Conservation (phyloP, 352 stramenopile species). For the Globisporangium apiculatum region DNA sequence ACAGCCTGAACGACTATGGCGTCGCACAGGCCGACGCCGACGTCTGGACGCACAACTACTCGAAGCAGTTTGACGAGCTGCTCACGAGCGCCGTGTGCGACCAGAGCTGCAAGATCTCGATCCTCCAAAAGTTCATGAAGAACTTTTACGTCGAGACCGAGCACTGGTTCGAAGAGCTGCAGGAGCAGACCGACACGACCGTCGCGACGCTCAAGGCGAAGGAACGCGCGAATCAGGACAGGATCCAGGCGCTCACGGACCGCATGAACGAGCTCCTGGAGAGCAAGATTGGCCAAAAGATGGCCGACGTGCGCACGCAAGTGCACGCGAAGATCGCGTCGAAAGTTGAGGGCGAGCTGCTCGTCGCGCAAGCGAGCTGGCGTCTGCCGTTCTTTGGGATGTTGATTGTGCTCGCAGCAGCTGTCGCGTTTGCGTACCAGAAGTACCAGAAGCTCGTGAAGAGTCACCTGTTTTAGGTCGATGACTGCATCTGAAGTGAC, state of each 20-base stretch:
- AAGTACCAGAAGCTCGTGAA: slow-evolving; percentile 87
- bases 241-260: slow-evolving; percentile 63
- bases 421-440: slow-evolving; percentile 62
- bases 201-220: slow-evolving; percentile 68
- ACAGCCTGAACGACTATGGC: slow-evolving; percentile 47
- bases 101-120: slow-evolving; percentile 74
- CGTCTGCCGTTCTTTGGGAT: slow-evolving; percentile 78
- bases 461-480: slow-evolving; percentile 61
- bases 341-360: slow-evolving; percentile 62
- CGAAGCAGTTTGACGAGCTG: slow-evolving; percentile 69
- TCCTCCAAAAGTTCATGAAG: slow-evolving; percentile 71
- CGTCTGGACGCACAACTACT: slow-evolving; percentile 80
- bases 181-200: slow-evolving; percentile 71
- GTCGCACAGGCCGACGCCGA: slow-evolving; percentile 53
- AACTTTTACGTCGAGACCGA: slow-evolving; percentile 82
- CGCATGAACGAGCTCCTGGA: slow-evolving; percentile 71
- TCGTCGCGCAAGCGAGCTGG: slow-evolving; percentile 59
- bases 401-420: slow-evolving; percentile 46
- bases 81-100: slow-evolving; percentile 55
- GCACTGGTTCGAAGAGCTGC: slow-evolving; percentile 79
- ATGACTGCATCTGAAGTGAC: too few relatives aligned
- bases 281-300: slow-evolving; percentile 62
- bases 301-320: slow-evolving; percentile 48
- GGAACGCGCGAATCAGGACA: slow-evolving; percentile 60
- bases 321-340: slow-evolving; percentile 64